Conservation (phyloP, 495 filamentous ascomycete genomes). For the Hypomontagnella submonticulosa region DNA sequence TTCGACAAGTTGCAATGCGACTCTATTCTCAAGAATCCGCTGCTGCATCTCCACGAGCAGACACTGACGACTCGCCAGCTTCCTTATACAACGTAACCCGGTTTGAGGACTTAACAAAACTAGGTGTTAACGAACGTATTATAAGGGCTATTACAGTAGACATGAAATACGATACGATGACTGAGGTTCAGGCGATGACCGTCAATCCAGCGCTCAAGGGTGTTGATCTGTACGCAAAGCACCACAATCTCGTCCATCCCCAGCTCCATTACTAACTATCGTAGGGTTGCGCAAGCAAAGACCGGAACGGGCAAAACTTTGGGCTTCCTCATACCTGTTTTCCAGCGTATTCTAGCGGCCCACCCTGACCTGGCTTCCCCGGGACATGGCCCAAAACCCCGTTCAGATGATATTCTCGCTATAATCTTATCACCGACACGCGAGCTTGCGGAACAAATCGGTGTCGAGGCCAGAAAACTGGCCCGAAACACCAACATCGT, state of each 20-base stretch:
- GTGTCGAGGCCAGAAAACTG: constrained; percentile 80
- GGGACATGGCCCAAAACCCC: constrained; percentile 42
- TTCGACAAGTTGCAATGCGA: constrained; percentile 42
- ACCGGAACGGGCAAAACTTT: constrained; percentile 91
- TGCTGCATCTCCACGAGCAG: constrained; percentile 17
- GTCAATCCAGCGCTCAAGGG: constrained; percentile 82
- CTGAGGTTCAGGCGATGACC: constrained; percentile 87
- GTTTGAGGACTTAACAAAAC: constrained; percentile 74
- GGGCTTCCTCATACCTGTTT: constrained; percentile 79
- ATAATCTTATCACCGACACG: constrained; percentile 94
- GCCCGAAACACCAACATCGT: constrained; percentile 71
- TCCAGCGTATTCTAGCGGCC: constrained; percentile 74
- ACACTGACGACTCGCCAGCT: constrained; percentile 24
- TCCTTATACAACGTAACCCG: constrained; percentile 60
- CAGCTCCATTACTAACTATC: constrained; percentile 37
- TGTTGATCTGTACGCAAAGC: constrained; percentile 76
- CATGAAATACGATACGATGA: constrained; percentile 88
- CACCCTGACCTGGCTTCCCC: constrained; percentile 61
- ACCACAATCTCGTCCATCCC: constrained; percentile 7
- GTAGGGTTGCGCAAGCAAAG: constrained; percentile 85
- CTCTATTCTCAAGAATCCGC: constrained; percentile 55
- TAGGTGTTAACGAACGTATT: constrained; percentile 71
- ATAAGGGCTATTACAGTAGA: constrained; percentile 74
- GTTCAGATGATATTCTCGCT: constrained; percentile 78
- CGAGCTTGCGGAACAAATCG: constrained; percentile 95